phyloP scores from a whole-genome alignment of 2,329 filamentous ascomycete genomes.

The Aureobasidium namibiae region DNA sequence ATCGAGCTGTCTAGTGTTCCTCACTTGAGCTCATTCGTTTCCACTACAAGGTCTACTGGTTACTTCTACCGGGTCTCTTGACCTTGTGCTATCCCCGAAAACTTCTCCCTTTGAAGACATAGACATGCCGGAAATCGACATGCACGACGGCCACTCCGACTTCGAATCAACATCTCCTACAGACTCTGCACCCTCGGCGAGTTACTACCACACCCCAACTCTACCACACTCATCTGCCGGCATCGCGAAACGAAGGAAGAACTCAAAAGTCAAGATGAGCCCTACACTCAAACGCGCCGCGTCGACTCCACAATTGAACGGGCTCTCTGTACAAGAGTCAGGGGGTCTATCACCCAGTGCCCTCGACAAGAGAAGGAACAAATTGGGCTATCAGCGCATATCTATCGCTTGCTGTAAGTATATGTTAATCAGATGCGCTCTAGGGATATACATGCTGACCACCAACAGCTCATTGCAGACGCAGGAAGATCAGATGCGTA shows the following conservation, averaged over 20 bases:
- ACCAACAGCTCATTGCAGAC: constrained; percentile 71
- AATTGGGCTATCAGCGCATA: constrained; percentile 89
- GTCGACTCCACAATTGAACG: constrained; percentile 8
- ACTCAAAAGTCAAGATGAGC: constrained; percentile 12
- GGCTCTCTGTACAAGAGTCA: not conserved
- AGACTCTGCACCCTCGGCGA: not conserved
- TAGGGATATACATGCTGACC: constrained; percentile 14
- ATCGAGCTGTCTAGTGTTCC: not conserved
- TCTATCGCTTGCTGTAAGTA: constrained; percentile 91
- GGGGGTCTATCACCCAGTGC: constrained; percentile 2
- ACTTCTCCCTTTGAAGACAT: not conserved
- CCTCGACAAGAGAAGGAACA: constrained; percentile 51
- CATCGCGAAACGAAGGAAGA: constrained; percentile 10
- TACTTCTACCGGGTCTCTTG: not conserved
- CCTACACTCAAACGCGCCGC: constrained; percentile 13
- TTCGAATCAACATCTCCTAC: constrained; percentile 5
- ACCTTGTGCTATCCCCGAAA: not conserved
- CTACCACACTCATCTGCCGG: not conserved
- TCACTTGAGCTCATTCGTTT: not conserved
- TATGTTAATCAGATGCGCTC: not conserved
- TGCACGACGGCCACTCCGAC: not conserved
- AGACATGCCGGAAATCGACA: constrained; percentile 2
- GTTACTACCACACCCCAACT: not conserved
- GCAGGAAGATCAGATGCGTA: constrained; percentile 88
- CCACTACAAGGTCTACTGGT: not conserved